Evolutionary conservation across 176 grass and related monocot species (phyloP).

Genomic region (Sorghum bicolor): Sorghum_bicolor_NCBIv3 NC_012878.2:56672001-56672500

Average conservation of each 20-base stretch:
- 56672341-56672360: background rate
- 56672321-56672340: too few relatives aligned
- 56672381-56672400: background rate
- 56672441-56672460: background rate
- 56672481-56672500: background rate
- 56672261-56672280: background rate
- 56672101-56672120: slow-evolving; percentile 83
- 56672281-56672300: background rate
- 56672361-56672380: background rate
- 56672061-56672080: slow-evolving; percentile 87
- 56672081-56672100: slow-evolving; percentile 72
- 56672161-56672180: slow-evolving; percentile 71
- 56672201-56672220: slow-evolving; percentile 72
- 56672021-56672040: background rate
- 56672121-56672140: slow-evolving; percentile 90
- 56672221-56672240: slow-evolving; percentile 51
- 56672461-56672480: background rate
- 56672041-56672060: slow-evolving; percentile 79
- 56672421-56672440: background rate
- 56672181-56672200: slow-evolving; percentile 67
- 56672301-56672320: background rate
- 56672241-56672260: background rate
- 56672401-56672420: background rate
- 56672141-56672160: slow-evolving; percentile 60
- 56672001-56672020: background rate